Evolutionary conservation across 164 flowering plant species (phyloP), one percentile per base, ranked within the genome.

Genomic region (Nymphaea colorata): DNA sequence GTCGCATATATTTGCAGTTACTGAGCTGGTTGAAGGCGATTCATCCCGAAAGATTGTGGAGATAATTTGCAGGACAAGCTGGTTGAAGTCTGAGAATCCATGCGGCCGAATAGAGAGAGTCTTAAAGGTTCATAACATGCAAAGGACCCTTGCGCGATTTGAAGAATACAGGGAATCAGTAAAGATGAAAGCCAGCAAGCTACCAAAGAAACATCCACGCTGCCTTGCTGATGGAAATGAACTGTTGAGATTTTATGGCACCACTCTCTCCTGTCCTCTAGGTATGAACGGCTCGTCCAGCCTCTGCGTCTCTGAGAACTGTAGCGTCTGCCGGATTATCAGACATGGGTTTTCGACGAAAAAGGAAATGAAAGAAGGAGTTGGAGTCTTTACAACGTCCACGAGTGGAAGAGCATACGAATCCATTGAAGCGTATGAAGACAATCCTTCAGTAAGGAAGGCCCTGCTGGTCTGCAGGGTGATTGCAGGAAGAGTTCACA

Each of bases 171-270:
- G 93, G 45, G 93, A 87, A 64, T 74, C 79, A 74, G 88, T 87
- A 61, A 87, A 85, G 72, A 73, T 67, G 65, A 87, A 83, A 66
- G 93, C 93, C 25, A 82, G 90, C 75, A 87, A 84, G 67, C 86
- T 85, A 18, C 76, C 82, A 57, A 87, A 85, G 75, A 87, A 87
- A 69, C 93, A 87, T 71, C 88, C 93, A 0, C 83, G 93, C 4
- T 87, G 93, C 75, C 70, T 87, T 4, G 93, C 93, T 4, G 93
- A 87, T 64, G 93, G 93, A 18, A 87, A 87, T 62, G 93, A 85
- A 68, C 81, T 87, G 44, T 71, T 87, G 55, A 84, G 93, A 67
- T 87, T 87, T 77, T 78, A 79, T 65, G 90, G 90, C 67, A 85
- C 88, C 7, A 82, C 87, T 1, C 59, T 84, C 10, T 74, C 81